Base-by-base conservation (phyloP, 176 grass and related monocot species). In the Raddia distichophylla region DNA sequence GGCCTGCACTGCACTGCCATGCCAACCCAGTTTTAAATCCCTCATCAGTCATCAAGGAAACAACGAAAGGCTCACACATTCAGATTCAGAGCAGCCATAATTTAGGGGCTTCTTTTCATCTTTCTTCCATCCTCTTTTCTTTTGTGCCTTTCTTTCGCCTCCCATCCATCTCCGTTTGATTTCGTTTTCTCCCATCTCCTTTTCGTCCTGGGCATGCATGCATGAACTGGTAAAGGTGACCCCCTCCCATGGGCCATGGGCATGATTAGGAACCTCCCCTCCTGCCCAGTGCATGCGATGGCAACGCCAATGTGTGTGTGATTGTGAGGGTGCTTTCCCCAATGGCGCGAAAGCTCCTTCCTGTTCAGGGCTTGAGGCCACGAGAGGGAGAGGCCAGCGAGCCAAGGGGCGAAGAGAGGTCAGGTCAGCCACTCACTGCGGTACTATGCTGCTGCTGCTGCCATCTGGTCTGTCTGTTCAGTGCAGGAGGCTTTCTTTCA, bases 111-210 rank as follows among this genome's bases (percentile, higher is more conserved):
- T 66, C 40, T 27, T 16, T 79, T 27, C 27, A 27, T 27, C 27
- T 27, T 78, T 35, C 69, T 57, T 65, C 48, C 54, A 40, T 14
- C 0, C 10, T 45, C 2, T 8, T 17, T 47, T 46, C 17, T 58
- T 64, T 11, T 11, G 4, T 52, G 6, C 22, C 47, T 81, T 18
- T 19, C 64, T 46, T 62, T 60, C 56, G 40, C 54, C 13, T 27
- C 27, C 27, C 27, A 27, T 27, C 27, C 1, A 27, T 27, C 27
- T 32, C 13, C 77, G 66, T 77, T 85, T 89, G 77, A 89, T 89
- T 89, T 89, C 59, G 57, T 61, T 82, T 89, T 71, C 82, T 81
- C 77, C 87, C 82, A 85, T 85, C 59, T 18, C 44, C 60, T 5
- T 80, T 80, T 75, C 62, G 42, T 52, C 22, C 15, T 14, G 49